Percentiles rank a stretch among this genome's conserved stretches.
These are phyloP conservation scores for Thelonectria blattea DNA, from an alignment of 2,329 filamentous ascomycete species.

Conservation along the genomic window DNA sequence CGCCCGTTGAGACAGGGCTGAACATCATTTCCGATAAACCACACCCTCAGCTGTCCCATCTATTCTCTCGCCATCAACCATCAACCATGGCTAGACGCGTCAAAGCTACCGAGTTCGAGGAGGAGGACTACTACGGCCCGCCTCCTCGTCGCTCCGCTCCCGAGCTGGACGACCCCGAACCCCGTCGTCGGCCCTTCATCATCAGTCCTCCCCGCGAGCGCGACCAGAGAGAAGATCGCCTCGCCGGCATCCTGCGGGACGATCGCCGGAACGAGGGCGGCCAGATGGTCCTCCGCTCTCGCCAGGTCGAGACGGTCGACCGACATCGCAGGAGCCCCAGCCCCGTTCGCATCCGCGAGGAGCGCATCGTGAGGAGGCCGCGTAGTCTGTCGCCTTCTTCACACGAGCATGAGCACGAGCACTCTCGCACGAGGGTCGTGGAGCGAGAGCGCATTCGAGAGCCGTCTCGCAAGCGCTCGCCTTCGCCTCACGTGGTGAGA, in stretches of 20 bases:
- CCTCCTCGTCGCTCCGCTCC: constrained; percentile 45
- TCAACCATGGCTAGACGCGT: constrained; percentile 37
- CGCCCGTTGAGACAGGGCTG: background rate
- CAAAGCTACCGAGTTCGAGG: constrained; percentile 50
- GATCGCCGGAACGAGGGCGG: constrained; percentile 55
- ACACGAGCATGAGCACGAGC: constrained; percentile 46
- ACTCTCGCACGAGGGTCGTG: constrained; percentile 41
- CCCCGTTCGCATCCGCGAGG: constrained; percentile 50
- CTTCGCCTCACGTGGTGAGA: constrained; percentile 47
- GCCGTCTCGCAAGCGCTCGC: constrained; percentile 47
- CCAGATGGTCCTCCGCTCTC: constrained; percentile 59
- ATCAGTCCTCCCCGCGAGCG: constrained; percentile 45
- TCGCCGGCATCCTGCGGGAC: constrained; percentile 59
- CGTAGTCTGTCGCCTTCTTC: constrained; percentile 50
- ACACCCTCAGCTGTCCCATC: constrained; percentile 11
- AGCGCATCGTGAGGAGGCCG: constrained; percentile 50
- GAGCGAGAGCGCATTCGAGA: constrained; percentile 43
- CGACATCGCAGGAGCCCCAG: constrained; percentile 54
- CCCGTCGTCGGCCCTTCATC: constrained; percentile 41
- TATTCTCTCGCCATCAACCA: constrained; percentile 13
- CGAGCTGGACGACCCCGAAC: constrained; percentile 47
- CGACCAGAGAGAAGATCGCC: constrained; percentile 51
- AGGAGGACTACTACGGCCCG: constrained; percentile 50
- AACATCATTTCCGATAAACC: constrained; percentile 4
- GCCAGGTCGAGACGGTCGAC: constrained; percentile 62